phyloP scores from a whole-genome alignment of 257 asterid genomes.

The Solanum bukasovii region DNA sequence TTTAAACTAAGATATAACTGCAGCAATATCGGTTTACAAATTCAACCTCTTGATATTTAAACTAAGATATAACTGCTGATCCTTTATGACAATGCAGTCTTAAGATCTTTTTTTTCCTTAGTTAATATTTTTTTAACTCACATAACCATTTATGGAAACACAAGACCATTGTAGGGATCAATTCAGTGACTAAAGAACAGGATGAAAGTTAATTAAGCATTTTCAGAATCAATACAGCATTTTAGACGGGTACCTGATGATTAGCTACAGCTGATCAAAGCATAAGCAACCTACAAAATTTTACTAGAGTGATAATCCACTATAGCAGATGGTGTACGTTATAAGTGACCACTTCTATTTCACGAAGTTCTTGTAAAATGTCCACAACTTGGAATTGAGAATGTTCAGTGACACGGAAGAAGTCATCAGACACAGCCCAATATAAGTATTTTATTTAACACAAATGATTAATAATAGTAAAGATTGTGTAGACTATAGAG shows the following conservation, averaged over 20 bases:
- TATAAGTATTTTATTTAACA: not conserved
- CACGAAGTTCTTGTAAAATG: not conserved
- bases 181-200: not conserved
- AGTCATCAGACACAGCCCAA: not conserved
- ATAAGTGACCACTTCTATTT: not conserved
- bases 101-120: not conserved
- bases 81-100: not conserved
- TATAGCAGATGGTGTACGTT: not conserved
- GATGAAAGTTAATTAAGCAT: not conserved
- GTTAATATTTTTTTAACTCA: not conserved
- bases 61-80: not conserved
- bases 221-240: not conserved
- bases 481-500: not conserved
- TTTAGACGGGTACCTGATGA: not conserved
- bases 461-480: not conserved
- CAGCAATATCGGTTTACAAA: not conserved
- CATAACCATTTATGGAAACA: not conserved
- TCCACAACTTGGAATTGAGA: not conserved
- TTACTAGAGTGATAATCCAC: not conserved
- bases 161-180: not conserved
- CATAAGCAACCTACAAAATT: not conserved
- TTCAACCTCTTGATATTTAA: not conserved
- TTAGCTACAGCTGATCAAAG: not conserved
- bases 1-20: not conserved
- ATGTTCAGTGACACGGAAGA: not conserved